A percentile compares a stretch with the other conserved stretches of the same genome.
Conservation (phyloP, 805 yeast genomes). For the Starmerella floris region DNA sequence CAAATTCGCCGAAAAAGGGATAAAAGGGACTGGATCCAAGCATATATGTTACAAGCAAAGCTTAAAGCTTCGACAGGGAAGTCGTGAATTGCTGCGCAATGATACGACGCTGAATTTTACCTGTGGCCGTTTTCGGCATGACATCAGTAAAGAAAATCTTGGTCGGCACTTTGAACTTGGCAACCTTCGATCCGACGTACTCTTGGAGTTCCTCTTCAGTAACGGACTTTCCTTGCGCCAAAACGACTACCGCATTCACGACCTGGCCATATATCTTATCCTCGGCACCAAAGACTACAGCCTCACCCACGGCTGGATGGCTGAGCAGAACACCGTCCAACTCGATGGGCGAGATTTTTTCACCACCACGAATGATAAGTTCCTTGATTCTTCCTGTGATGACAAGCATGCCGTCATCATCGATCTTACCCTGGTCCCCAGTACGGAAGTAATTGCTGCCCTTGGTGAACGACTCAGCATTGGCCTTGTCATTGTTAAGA, state of each 20-base stretch:
- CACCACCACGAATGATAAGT: constrained; percentile 65
- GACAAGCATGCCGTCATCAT: constrained; percentile 43
- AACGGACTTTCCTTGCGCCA: constrained; percentile 32
- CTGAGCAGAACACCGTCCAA: constrained; percentile 48
- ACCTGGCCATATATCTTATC: constrained; percentile 59
- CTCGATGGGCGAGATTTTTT: constrained; percentile 62
- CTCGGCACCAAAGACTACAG: constrained; percentile 55
- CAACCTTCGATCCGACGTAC: constrained; percentile 35
- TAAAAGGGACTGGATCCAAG: too few relatives aligned
- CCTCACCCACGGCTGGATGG: constrained; percentile 52
- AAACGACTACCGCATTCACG: constrained; percentile 57
- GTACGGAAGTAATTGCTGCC: constrained; percentile 50
- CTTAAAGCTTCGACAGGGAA: constrained; percentile 9
- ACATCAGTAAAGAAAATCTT: constrained; percentile 44
- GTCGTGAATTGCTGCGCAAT: constrained; percentile 37
- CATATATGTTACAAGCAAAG: too few relatives aligned
- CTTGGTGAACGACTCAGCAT: constrained; percentile 49
- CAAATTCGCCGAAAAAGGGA: too few relatives aligned
- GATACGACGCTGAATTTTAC: constrained; percentile 57
- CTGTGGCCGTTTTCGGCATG: constrained; percentile 67
- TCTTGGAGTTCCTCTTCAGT: constrained; percentile 34
- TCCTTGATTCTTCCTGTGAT: constrained; percentile 64
- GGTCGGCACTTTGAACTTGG: constrained; percentile 49
- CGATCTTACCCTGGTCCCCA: constrained; percentile 61
- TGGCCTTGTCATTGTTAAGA: constrained; percentile 58